Conservation (phyloP, 23 red algal genomes). For the Gracilariopsis chorda region DNA sequence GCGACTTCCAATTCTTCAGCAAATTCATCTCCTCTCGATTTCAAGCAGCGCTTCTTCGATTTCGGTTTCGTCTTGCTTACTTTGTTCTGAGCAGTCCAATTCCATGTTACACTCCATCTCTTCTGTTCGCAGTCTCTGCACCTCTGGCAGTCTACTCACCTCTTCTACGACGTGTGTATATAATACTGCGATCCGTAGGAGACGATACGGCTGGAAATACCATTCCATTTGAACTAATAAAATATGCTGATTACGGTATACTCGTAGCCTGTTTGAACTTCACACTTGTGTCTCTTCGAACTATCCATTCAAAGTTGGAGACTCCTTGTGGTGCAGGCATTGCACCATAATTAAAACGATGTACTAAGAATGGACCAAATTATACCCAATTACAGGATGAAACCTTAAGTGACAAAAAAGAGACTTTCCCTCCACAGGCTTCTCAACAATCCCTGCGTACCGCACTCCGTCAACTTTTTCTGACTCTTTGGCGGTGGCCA, state of each 20-base stretch:
- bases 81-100: neutral
- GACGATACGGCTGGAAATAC: slow-evolving; percentile 73
- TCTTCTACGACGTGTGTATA: slow-evolving; percentile 71
- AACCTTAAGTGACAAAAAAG: slow-evolving; percentile 75
- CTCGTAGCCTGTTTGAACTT: neutral
- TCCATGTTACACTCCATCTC: neutral
- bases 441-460: slow-evolving; percentile 80
- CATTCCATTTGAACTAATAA: slow-evolving; percentile 56
- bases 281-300: neutral
- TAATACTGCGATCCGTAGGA: slow-evolving; percentile 40
- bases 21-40: slow-evolving; percentile 56
- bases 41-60: neutral
- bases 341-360: slow-evolving; percentile 80
- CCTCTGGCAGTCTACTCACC: slow-evolving; percentile 45
- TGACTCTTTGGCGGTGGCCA: slow-evolving; percentile 69
- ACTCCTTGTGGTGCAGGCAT: slow-evolving; percentile 73
- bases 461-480: slow-evolving; percentile 64
- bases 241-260: slow-evolving; percentile 36
- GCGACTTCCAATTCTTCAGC: slow-evolving; percentile 37
- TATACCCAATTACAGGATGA: slow-evolving; percentile 73
- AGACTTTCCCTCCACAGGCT: slow-evolving; percentile 59
- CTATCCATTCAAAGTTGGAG: slow-evolving; percentile 56
- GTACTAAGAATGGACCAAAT: slow-evolving; percentile 61
- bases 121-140: slow-evolving; percentile 1
- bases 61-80: neutral